phyloP scores from a whole-genome alignment of 768 basidiomycete genomes.

The Hericium coralloides region DNA sequence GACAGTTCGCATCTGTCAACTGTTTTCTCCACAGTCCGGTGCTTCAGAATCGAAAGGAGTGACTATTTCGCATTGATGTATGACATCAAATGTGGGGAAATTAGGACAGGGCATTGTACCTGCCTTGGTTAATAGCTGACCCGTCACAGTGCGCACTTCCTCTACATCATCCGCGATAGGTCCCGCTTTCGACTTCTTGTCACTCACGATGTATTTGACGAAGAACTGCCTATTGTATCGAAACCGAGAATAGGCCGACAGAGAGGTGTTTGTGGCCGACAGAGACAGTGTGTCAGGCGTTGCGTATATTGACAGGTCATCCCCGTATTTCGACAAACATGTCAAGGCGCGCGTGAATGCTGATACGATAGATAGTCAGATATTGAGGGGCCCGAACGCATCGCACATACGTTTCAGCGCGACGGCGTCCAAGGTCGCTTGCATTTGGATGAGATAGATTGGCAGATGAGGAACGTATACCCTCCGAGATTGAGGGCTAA shows the following conservation, averaged over 20 bases:
- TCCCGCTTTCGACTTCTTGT: constrained; percentile 8
- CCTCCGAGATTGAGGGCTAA: constrained; percentile 12
- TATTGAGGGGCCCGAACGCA: background rate
- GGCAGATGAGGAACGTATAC: constrained; percentile 13
- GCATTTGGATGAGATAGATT: constrained; percentile 34
- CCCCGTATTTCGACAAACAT: constrained; percentile 77
- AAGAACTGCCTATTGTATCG: constrained; percentile 64
- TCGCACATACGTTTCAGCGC: constrained; percentile 37
- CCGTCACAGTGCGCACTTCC: constrained; percentile 37
- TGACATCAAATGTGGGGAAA: background rate
- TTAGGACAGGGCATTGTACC: constrained; percentile 3
- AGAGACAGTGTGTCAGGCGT: constrained; percentile 50
- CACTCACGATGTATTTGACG: constrained; percentile 46
- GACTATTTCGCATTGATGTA: constrained; percentile 30
- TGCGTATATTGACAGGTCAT: constrained; percentile 66
- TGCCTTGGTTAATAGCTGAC: constrained; percentile 67
- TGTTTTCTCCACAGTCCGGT: constrained; percentile 64
- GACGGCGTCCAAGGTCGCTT: constrained; percentile 53
- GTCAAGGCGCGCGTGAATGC: constrained; percentile 68
- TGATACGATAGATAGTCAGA: background rate
- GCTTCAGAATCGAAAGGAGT: constrained; percentile 65
- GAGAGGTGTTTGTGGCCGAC: constrained; percentile 70
- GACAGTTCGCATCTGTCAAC: constrained; percentile 72
- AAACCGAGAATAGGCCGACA: constrained; percentile 77
- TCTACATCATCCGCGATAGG: constrained; percentile 24